Conservation (phyloP, 2,329 filamentous ascomycete species). For the Aureobasidium sp. region DNA sequence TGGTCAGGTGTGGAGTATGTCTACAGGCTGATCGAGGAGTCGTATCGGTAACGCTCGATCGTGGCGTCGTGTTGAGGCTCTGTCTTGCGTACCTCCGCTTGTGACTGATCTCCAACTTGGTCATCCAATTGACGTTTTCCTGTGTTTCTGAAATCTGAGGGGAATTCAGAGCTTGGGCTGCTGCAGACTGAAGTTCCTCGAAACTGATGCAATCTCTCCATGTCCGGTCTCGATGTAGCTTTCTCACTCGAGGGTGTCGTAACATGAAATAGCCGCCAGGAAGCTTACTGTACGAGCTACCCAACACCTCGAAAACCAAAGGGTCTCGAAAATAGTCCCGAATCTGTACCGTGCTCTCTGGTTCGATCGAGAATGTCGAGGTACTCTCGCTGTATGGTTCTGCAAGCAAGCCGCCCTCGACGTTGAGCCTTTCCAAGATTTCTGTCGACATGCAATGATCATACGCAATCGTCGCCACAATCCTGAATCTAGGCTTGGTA, state of each 20-base stretch:
- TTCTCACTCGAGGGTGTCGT: conserved; percentile 68
- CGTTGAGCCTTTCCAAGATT: conserved; percentile 39
- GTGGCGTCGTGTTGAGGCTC: conserved; percentile 20
- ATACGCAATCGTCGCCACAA: conserved; percentile 52
- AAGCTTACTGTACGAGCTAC: conserved; percentile 70
- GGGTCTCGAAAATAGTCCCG: conserved; percentile 59
- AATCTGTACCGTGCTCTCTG: conserved; percentile 24
- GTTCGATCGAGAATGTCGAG: conserved; percentile 21
- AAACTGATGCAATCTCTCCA: conserved; percentile 64
- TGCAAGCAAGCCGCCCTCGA: conserved; percentile 33
- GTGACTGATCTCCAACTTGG: conserved; percentile 45
- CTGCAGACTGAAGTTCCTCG: conserved; percentile 61
- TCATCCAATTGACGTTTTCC: conserved; percentile 56
- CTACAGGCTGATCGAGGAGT: not conserved
- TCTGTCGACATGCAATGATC: conserved; percentile 40
- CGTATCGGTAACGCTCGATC: conserved; percentile 11
- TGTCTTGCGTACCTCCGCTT: conserved; percentile 26
- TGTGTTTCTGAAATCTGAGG: conserved; percentile 50
- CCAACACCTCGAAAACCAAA: conserved; percentile 71
- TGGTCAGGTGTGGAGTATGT: too few species aligned
- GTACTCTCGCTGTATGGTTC: conserved; percentile 23
- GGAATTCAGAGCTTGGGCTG: conserved; percentile 47
- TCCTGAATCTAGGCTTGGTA: conserved; percentile 53
- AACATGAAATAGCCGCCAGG: conserved; percentile 65
- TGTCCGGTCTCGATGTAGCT: conserved; percentile 69